Evolutionary conservation across 192 early-diverging fungal species (phyloP).

Genomic region (Entomortierella lignicola): DNA sequence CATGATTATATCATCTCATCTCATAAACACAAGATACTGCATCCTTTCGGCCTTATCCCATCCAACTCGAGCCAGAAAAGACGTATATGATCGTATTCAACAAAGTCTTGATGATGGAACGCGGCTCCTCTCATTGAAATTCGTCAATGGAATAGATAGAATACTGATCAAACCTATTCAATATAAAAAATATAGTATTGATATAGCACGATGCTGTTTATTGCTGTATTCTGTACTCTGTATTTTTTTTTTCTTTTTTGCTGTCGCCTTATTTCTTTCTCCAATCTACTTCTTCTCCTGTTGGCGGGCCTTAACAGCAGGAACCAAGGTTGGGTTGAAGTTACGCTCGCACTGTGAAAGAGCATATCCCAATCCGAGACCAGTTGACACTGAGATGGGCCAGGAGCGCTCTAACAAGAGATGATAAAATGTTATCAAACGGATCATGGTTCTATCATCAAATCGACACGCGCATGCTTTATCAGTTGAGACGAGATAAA

Average conservation of each 20-base stretch:
- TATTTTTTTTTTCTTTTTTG: background rate
- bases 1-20: no score
- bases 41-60: no score
- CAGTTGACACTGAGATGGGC: conserved; percentile 87
- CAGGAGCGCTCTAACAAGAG: conserved; percentile 75
- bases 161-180: no score
- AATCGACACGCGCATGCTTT: background rate
- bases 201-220: background rate
- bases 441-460: background rate
- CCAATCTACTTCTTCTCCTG: conserved; percentile 54
- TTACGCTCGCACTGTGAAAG: conserved; percentile 81
- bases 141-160: no score
- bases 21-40: no score
- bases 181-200: background rate
- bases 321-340: conserved; percentile 65
- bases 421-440: background rate
- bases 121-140: no score
- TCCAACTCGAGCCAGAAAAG: no score
- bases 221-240: background rate
- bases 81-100: no score
- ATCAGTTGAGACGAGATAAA: background rate
- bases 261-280: background rate
- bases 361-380: conserved; percentile 84
- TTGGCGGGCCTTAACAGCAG: conserved; percentile 57
- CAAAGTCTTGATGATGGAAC: no score